Conservation (phyloP, 2,329 filamentous ascomycete genomes). For the Dactylellina parvicollis region DNA sequence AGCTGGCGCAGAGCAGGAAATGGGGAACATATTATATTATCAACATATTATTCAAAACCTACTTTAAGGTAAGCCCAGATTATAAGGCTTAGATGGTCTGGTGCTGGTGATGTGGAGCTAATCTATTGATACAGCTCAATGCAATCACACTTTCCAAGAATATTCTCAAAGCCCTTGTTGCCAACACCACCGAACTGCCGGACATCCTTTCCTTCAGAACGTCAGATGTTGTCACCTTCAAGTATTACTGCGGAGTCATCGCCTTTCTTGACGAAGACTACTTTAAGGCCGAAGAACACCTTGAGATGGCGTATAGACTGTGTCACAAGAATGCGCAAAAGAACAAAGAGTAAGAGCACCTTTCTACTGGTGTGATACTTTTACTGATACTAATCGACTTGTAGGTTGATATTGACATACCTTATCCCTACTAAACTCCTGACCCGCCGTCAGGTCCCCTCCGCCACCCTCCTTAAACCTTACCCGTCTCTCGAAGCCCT, state of each 20-base stretch:
- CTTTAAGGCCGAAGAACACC: slow-evolving; percentile 78
- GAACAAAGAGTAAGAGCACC: slow-evolving; percentile 78
- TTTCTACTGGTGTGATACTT: background rate
- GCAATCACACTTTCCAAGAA: slow-evolving; percentile 89
- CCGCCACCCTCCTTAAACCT: slow-evolving; percentile 73
- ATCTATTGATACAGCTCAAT: slow-evolving; percentile 69
- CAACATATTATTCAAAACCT: slow-evolving; percentile 96
- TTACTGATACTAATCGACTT: slow-evolving; percentile 24
- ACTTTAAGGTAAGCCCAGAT: slow-evolving; percentile 80
- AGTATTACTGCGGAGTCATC: slow-evolving; percentile 95
- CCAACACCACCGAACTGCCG: slow-evolving; percentile 82
- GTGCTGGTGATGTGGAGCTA: background rate
- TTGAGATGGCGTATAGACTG: slow-evolving; percentile 81
- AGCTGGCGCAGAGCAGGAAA: slow-evolving; percentile 88
- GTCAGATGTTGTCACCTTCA: slow-evolving; percentile 92
- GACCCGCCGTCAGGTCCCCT: slow-evolving; percentile 85
- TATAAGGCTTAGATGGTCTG: slow-evolving; percentile 11
- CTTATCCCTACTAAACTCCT: slow-evolving; percentile 92
- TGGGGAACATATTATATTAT: slow-evolving; percentile 97
- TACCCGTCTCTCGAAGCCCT: slow-evolving; percentile 80
- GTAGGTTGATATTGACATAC: slow-evolving; percentile 88
- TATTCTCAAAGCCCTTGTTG: slow-evolving; percentile 82
- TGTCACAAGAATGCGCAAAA: slow-evolving; percentile 77
- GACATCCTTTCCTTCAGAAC: slow-evolving; percentile 81
- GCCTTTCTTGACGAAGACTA: slow-evolving; percentile 96